Evolutionary conservation across 768 basidiomycete genomes (phyloP).

Genomic region (Russula sp.): DNA sequence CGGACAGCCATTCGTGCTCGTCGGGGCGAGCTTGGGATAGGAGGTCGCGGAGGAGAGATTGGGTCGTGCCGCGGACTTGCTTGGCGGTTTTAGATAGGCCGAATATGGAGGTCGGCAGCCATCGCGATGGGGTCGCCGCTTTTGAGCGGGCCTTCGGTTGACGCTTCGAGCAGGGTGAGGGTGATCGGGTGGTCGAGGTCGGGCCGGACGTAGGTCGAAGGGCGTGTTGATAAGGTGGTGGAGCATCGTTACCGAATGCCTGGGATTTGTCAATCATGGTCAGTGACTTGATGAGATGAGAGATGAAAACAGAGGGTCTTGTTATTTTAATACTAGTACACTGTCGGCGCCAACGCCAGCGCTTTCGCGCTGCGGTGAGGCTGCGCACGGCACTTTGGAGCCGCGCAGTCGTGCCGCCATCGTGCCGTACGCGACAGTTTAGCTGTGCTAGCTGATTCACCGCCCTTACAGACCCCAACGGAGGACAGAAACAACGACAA

Average conservation of each 20-base stretch:
- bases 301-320: not conserved
- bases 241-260: slow-evolving; percentile 9
- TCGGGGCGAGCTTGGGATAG: slow-evolving; percentile 36
- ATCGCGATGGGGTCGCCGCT: slow-evolving; percentile 1
- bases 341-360: not conserved
- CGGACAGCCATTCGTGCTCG: slow-evolving; percentile 30
- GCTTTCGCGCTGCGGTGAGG: not conserved
- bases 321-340: not conserved
- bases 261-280: slow-evolving; percentile 21
- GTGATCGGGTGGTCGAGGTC: not conserved
- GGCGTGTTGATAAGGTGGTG: slow-evolving; percentile 18
- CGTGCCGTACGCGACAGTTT: not conserved
- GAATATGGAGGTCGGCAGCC: slow-evolving; percentile 20
- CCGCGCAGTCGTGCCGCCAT: not conserved
- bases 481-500: not conserved
- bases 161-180: not conserved
- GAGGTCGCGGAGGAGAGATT: slow-evolving; percentile 29
- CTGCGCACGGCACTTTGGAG: not conserved
- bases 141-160: not conserved
- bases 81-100: slow-evolving; percentile 24
- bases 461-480: not conserved
- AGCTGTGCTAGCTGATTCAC: not conserved
- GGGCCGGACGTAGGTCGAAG: not conserved
- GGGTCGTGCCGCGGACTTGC: slow-evolving; percentile 19
- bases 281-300: not conserved